These are phyloP conservation scores for Penicillium canariense DNA, from an alignment of 495 filamentous ascomycete species.

Conservation along the genomic window DNA sequence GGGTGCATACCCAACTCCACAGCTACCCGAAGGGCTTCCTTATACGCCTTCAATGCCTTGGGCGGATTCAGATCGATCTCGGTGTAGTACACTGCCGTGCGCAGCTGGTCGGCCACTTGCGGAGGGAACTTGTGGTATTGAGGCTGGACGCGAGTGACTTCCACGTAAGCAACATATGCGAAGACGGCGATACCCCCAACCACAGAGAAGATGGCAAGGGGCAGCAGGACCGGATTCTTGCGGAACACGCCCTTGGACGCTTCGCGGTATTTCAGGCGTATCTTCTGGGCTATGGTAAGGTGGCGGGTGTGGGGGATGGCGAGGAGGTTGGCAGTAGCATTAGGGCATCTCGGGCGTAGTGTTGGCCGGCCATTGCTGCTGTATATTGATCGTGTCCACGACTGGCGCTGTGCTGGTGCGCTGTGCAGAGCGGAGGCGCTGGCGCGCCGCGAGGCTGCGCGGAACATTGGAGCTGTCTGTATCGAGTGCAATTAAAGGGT, in stretches of 20 bases:
- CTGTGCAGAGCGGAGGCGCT: slow-evolving; percentile 22
- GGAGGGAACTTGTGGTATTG: slow-evolving; percentile 77
- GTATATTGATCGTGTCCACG: slow-evolving; percentile 25
- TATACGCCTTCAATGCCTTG: slow-evolving; percentile 77
- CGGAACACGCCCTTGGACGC: slow-evolving; percentile 47
- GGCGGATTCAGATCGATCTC: slow-evolving; percentile 69
- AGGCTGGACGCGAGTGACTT: slow-evolving; percentile 60
- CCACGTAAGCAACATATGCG: slow-evolving; percentile 54
- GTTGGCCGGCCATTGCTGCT: slow-evolving; percentile 20
- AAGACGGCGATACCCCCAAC: slow-evolving; percentile 36
- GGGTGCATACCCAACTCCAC: slow-evolving; percentile 74
- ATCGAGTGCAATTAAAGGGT: neutral
- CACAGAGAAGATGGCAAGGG: slow-evolving; percentile 50
- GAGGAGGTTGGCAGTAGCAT: slow-evolving; percentile 4
- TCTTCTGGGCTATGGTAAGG: slow-evolving; percentile 25
- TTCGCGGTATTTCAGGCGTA: slow-evolving; percentile 35
- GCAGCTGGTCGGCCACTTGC: slow-evolving; percentile 73
- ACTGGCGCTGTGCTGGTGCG: slow-evolving; percentile 20
- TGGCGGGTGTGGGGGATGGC: slow-evolving; percentile 18
- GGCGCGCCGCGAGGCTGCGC: slow-evolving; percentile 34
- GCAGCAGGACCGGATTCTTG: slow-evolving; percentile 45
- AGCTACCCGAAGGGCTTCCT: slow-evolving; percentile 67
- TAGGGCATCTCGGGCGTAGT: slow-evolving; percentile 9
- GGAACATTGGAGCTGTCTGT: slow-evolving; percentile 30
- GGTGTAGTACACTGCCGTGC: slow-evolving; percentile 83